phyloP scores from a whole-genome alignment of 202 grass and related monocot species.

The Miscanthus sacchariflorus region DNA sequence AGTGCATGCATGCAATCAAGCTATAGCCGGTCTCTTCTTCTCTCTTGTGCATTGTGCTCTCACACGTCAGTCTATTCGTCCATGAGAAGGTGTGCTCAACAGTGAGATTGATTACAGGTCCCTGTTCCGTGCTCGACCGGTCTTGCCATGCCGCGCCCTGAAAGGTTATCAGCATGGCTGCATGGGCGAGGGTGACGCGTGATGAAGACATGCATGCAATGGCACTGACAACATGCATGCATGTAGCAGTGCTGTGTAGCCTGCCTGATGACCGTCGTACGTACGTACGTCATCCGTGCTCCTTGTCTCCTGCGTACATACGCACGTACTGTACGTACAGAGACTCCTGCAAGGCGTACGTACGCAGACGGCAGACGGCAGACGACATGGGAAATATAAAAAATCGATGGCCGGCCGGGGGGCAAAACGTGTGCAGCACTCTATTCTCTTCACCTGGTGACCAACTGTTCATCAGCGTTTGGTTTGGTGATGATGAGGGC shows the following conservation, averaged over 20 bases:
- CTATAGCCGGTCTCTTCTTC: too few relatives aligned
- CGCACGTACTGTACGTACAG: background rate
- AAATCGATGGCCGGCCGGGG: background rate
- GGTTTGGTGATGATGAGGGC: slow-evolving; percentile 20
- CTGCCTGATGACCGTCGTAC: background rate
- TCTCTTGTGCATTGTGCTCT: background rate
- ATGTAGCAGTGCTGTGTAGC: background rate
- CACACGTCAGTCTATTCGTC: background rate
- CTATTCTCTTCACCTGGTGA: background rate
- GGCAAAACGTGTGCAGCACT: slow-evolving; percentile 51
- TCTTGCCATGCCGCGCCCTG: background rate
- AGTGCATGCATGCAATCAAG: background rate
- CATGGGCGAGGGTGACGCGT: background rate
- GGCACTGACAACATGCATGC: background rate
- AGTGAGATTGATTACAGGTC: background rate
- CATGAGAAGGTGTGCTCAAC: background rate
- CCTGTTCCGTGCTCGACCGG: background rate
- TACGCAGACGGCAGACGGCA: too few relatives aligned
- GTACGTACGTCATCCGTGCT: background rate
- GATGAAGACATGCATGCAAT: background rate
- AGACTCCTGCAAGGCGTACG: background rate
- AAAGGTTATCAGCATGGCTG: background rate
- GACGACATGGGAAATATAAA: background rate
- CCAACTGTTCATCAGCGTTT: slow-evolving; percentile 12
- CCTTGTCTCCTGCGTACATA: background rate